Conservation (phyloP, 768 basidiomycete species). For the Mycena maculata region DNA sequence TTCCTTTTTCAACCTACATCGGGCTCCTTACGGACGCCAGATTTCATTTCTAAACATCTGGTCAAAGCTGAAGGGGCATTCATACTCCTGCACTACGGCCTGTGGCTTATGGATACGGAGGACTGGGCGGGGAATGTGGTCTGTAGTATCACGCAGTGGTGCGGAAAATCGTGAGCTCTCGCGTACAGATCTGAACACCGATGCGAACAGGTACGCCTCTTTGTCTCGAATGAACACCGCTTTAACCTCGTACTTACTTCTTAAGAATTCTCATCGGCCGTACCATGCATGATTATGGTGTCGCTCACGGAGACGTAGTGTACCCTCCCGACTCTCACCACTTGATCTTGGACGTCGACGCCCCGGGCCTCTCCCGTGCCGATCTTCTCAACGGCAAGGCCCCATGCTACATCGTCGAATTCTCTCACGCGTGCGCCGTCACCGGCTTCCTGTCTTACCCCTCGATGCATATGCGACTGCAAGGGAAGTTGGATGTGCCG, state of each 20-base stretch:
- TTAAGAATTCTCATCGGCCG: conserved; percentile 14
- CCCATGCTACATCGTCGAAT: conserved; percentile 18
- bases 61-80: too few relatives aligned
- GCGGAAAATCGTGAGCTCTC: too few relatives aligned
- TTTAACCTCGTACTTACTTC: neutral
- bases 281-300: conserved; percentile 18
- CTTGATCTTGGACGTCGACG: conserved; percentile 4
- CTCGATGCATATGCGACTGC: neutral
- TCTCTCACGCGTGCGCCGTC: neutral
- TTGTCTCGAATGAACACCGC: neutral
- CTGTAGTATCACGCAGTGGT: too few relatives aligned
- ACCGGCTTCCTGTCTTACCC: conserved; percentile 12
- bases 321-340: neutral
- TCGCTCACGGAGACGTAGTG: neutral
- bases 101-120: too few relatives aligned
- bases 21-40: too few relatives aligned
- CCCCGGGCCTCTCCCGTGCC: neutral
- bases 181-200: too few relatives aligned
- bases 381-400: conserved; percentile 2
- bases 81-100: too few relatives aligned
- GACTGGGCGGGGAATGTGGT: too few relatives aligned
- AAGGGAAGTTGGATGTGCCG: neutral
- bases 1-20: too few relatives aligned
- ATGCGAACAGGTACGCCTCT: conserved; percentile 19
- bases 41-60: too few relatives aligned